Base-by-base conservation (phyloP, 1,139 yeast genomes). In the Magnusiomyces tetraspermus region DNA sequence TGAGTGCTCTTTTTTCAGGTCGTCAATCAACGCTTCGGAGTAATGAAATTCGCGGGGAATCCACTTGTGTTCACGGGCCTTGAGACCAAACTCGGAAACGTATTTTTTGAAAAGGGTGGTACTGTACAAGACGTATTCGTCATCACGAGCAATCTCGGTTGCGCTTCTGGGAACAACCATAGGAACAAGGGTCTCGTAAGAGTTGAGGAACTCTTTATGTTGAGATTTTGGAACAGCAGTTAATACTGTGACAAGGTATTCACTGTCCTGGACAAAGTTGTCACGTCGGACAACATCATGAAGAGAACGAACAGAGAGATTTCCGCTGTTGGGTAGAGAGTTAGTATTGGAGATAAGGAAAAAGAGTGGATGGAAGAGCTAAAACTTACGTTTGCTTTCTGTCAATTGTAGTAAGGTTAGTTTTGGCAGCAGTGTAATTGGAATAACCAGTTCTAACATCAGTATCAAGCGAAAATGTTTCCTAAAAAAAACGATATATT, bases 121-220 rank as follows among this genome's bases (percentile, higher is more conserved):
- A 50, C 83, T 77, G 72, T 79, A 89, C 60, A 92, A 76, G 41
- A 74, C 67, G 66, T 73, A 92, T 59, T 90, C 97, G 46, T 76
- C 71, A 68, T 92, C 99, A 54, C 76, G 71, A 15, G 86, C 75
- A 57, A 92, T 76, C 44, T 77, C 71, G 42, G 75, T 70, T 0
- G 97, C 96, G 46, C 90, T 81, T 62, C 97, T 82, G 54, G 98
- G 98, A 46, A 92, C 95, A 49, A 92, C 96, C 75, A 88, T 85
- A 53, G 79, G 76, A 11, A 83, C 74, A 58, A 88, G 71, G 4
- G 88, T 77, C 71, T 92, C 99, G 70, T 94, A 92, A 22, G 75
- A 64, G 56, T 73, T 71, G 56, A 81, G 71, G 63, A 88, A 92
- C 46, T 80, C 85, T 52, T 75, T 70, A 56, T 76, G 74, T 58